phyloP scores from a whole-genome alignment of 441 rosid genomes.

The Euphorbia schlechtendalii region DNA sequence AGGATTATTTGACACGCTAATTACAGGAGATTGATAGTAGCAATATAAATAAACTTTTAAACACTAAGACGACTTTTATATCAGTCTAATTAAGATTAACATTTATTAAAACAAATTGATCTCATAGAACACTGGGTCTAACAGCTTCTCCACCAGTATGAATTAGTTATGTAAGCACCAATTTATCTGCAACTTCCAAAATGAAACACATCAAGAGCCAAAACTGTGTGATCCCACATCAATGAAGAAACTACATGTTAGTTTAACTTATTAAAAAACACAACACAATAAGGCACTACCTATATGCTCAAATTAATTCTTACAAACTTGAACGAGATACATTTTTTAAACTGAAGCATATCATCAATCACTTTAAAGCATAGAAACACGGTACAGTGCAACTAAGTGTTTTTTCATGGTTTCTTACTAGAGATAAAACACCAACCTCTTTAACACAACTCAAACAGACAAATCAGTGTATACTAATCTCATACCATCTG shows the following conservation, averaged over 20 bases:
- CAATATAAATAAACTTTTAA: no score
- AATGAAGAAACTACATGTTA: background rate
- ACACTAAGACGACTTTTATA: no score
- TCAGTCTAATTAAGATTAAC: no score
- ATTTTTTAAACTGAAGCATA: background rate
- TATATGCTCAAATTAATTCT: background rate
- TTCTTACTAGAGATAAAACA: background rate
- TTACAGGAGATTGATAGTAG: no score
- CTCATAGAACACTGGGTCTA: background rate
- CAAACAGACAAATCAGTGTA: background rate
- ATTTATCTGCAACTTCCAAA: no score
- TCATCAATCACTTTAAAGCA: background rate
- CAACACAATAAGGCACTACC: background rate
- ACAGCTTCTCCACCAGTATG: background rate
- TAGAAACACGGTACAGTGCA: background rate
- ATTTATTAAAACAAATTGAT: no score
- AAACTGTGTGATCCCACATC: no score
- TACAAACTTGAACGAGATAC: background rate
- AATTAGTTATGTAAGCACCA: no score
- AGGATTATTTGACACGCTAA: no score
- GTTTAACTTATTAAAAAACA: conserved; percentile 1
- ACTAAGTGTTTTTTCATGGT: background rate
- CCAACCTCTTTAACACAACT: no score
- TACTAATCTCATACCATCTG: background rate
- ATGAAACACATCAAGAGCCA: no score